Base-by-base conservation (phyloP, 768 basidiomycete genomes). In the Rhodotorula paludigena region DNA sequence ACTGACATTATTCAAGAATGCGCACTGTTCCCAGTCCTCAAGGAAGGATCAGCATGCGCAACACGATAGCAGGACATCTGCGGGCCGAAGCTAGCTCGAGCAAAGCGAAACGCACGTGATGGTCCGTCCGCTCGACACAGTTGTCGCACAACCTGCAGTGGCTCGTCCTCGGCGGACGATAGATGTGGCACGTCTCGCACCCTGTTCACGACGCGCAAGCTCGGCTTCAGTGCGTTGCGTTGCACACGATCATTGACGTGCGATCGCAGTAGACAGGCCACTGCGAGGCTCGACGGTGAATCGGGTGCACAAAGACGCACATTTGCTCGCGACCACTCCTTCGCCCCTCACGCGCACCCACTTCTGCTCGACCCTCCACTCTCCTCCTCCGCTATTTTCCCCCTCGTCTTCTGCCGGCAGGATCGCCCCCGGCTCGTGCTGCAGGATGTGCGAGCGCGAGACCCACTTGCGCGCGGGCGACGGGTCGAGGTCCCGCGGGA, bases 61-160 rank as follows among this genome's bases (percentile, higher is more conserved):
- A n/a, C n/a, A n/a, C n/a, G n/a, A n/a, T n/a, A n/a, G n/a, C n/a
- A n/a, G n/a, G n/a, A n/a, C n/a, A n/a, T n/a, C n/a, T n/a, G n/a
- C n/a, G n/a, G n/a, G n/a, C n/a, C n/a, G n/a, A n/a, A n/a, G n/a
- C n/a, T n/a, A n/a, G n/a, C n/a, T n/a, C n/a, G n/a, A n/a, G 88
- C 87, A 89, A 76, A 87, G 87, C 69, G 87, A 89, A 76, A 59
- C 70, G 57, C n/a, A 73, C 72, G 20, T 91, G 90, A 76, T 93
- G 89, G 77, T 94, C 92, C 72, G 93, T 97, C 16, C 87, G 87
- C 72, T 97, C 93, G 23, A 97, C 91, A 76, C 94, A 99, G 76
- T 98, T 98, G 74, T 96, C 91, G 77, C 94, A 99, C 89, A 96
- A 84, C 77, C 92, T 90, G 78, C 94, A 99, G 78, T 99, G 94